Conservation (phyloP, 768 basidiomycete genomes). For the Steccherinum ochraceum region DNA sequence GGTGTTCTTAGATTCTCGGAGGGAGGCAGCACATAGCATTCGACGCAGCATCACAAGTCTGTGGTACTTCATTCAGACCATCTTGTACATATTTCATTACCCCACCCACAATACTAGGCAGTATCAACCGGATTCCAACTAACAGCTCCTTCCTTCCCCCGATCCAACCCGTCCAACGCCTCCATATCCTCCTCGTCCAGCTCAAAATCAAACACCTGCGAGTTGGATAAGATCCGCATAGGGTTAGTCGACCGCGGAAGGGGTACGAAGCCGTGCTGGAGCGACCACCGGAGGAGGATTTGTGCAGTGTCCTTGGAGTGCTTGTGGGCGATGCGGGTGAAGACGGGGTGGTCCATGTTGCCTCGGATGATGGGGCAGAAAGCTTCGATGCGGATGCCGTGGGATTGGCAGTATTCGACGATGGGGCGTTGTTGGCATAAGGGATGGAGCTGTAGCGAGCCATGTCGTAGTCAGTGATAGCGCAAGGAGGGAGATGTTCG, state of each 20-base stretch:
- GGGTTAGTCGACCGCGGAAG: constrained; percentile 44
- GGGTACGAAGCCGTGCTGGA: constrained; percentile 61
- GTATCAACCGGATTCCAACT: constrained; percentile 45
- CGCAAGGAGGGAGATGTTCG: not conserved
- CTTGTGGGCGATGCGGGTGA: constrained; percentile 51
- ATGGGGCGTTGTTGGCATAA: constrained; percentile 78
- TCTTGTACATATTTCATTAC: too few relatives aligned
- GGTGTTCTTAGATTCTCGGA: too few relatives aligned
- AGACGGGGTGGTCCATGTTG: constrained; percentile 38
- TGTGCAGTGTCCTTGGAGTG: constrained; percentile 65
- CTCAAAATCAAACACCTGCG: constrained; percentile 40
- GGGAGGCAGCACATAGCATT: too few relatives aligned
- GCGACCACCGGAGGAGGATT: constrained; percentile 85
- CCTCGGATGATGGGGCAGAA: constrained; percentile 63
- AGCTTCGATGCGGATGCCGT: constrained; percentile 34
- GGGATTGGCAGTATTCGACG: constrained; percentile 51
- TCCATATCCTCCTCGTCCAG: constrained; percentile 37
- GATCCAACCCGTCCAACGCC: constrained; percentile 36
- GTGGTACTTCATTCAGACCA: too few relatives aligned
- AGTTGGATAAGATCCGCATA: constrained; percentile 36
- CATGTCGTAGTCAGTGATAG: not conserved
- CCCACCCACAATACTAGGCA: too few relatives aligned
- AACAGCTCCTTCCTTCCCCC: constrained; percentile 36
- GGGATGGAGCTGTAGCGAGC: constrained; percentile 60
- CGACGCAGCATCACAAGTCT: too few relatives aligned